A percentile compares a stretch with the other conserved stretches of the same genome.
Conservation (phyloP, 768 basidiomycete species). For the Rhodotorula babjevae region DNA sequence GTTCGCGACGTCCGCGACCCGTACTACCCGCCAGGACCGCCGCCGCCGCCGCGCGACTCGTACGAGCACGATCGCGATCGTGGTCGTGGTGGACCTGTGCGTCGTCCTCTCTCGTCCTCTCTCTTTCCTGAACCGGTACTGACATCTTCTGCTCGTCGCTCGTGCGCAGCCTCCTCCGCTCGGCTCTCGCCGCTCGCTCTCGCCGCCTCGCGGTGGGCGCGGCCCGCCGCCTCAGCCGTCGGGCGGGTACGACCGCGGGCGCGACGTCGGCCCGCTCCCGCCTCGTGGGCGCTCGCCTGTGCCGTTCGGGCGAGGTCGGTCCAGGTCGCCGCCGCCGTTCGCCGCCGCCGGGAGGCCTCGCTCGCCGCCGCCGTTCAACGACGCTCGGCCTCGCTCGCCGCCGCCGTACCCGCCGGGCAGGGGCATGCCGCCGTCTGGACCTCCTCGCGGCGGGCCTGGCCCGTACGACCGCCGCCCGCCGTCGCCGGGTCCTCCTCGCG, state of each 20-base stretch:
- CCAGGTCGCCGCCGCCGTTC: too few species aligned
- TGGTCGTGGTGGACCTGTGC: not conserved
- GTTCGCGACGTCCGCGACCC: not conserved
- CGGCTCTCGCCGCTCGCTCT: not conserved
- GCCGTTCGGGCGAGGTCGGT: too few species aligned
- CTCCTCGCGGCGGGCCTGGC: too few species aligned
- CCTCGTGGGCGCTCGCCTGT: not conserved
- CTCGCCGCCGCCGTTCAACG: not conserved
- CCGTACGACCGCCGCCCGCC: not conserved
- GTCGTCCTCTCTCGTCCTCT: not conserved
- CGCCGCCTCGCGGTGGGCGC: not conserved
- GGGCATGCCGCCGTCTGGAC: not conserved
- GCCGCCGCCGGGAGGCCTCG: too few species aligned
- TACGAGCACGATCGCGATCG: not conserved
- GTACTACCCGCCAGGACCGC: not conserved
- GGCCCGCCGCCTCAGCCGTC: not conserved
- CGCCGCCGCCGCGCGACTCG: not conserved
- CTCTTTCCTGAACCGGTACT: not conserved
- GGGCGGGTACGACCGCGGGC: not conserved
- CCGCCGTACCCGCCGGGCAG: not conserved
- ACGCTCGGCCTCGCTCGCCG: not conserved
- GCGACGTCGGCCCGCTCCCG: not conserved
- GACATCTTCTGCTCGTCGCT: not conserved
- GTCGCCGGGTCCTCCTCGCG: not conserved
- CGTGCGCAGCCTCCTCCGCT: not conserved